These are phyloP conservation scores for Trichoderma sp. DNA, from an alignment of 2,329 filamentous ascomycete species.

Conservation along the genomic window DNA sequence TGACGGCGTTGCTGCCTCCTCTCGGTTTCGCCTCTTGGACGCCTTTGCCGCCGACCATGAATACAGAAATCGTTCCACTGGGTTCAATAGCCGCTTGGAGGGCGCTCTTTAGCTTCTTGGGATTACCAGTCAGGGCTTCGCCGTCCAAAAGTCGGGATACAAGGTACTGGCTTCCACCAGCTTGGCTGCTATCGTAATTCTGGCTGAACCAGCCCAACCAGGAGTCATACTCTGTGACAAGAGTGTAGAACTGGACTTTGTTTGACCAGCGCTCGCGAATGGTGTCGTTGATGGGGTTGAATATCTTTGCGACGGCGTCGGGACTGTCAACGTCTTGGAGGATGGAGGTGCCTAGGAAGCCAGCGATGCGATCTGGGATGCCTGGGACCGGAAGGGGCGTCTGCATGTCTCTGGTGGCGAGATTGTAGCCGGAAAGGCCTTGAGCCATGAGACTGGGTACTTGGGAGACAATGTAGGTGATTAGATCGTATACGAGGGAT, in stretches of 20 bases:
- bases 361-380: conserved; percentile 32
- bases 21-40: conserved; percentile 42
- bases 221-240: conserved; percentile 28
- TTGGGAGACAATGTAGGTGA: conserved; percentile 45
- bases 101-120: conserved; percentile 35
- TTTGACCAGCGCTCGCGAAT: conserved; percentile 38
- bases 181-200: conserved; percentile 35
- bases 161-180: conserved; percentile 36
- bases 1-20: conserved; percentile 46
- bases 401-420: conserved; percentile 34
- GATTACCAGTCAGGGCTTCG: conserved; percentile 34
- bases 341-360: conserved; percentile 34
- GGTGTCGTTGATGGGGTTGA: conserved; percentile 37
- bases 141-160: conserved; percentile 45
- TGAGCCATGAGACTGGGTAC: conserved; percentile 47
- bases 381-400: conserved; percentile 38
- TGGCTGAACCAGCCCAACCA: conserved; percentile 39
- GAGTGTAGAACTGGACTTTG: conserved; percentile 22
- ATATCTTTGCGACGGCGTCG: conserved; percentile 27
- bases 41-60: conserved; percentile 44
- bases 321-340: conserved; percentile 37
- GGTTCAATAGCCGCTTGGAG: conserved; percentile 35
- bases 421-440: conserved; percentile 50
- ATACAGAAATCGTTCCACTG: conserved; percentile 31
- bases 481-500: conserved; percentile 43